Evolutionary conservation across 352 stramenopile genomes (phyloP), one percentile per base, ranked within the genome.

Genomic region (Elongisporangium prolatum): DNA sequence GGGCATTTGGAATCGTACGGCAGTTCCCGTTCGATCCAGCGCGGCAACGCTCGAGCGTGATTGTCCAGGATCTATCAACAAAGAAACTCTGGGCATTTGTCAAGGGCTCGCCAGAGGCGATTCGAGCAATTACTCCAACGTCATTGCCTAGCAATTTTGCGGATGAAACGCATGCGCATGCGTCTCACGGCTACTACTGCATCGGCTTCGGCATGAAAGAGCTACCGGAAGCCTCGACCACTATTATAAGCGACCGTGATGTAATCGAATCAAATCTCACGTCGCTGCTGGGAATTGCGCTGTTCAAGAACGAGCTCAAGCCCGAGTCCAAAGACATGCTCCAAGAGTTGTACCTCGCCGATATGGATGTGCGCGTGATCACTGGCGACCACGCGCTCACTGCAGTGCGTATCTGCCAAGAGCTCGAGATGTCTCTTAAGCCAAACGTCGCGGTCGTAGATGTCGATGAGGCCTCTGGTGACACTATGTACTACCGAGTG

Each of bases 231-330:
- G 49, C 24, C 4, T 49, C 21, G 34, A 0, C 44, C 13, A 18
- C 67, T 14, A 47, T 72, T 17, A 17, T 58, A 0, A 59, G 67
- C 5, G 34, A 60, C 34, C 67, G 62, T 1, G 64, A 69, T 13
- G 54, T 76, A 9, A 52, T 89, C 38, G 83, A 95, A 54, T 56
- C 25, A 0, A 52, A 69, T 50, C 58, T 94, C 1, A 40, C 28
- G 9, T 53, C 50, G 9, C 89, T 93, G 50, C 21, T 77, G 47
- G 84, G 86, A 7, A 62, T 93, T 9, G 62, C 88, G 7, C 77
- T 88, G 20, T 96, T 94, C 71, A 67, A 86, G 59, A 96, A 96
- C 50, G 61, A 71, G 20, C 64, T 94, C 25, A 86, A 82, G 61
- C 60, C 74, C 3, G 75, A 94, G 22, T 75, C 79, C 10, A 67